Base-by-base conservation (phyloP, 495 filamentous ascomycete species). In the Tuber microsphaerosporum region DNA sequence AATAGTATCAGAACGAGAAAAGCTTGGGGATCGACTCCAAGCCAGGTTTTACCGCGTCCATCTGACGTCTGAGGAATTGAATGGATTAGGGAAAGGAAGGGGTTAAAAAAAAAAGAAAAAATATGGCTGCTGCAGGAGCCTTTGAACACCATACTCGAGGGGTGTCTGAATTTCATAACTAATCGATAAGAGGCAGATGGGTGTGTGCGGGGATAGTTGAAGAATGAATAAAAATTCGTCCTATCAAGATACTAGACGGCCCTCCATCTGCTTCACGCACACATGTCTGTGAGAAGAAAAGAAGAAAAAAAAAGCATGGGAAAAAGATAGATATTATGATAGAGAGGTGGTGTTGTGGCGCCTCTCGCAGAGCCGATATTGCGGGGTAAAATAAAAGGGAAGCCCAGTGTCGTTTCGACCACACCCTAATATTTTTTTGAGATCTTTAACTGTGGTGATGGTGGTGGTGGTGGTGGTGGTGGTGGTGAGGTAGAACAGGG, bases 371-470 rank as follows among this genome's bases (percentile, higher is more conserved):
- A 79, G 72, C 70, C 77, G 76, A 79, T 79, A 79, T 79, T 79
- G 77, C 77, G 77, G 77, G 77, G 77, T 79, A 79, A 77, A 74
- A 69, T 17, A 71, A 31, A 42, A n/a, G 48, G 76, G 75, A 71
- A 79, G 76, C 76, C 76, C 75, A 71, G 77, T 69, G 72, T 74
- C 48, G 70, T 34, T 48, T 79, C 73, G 14, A 65, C 26, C 56
- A 34, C 56, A 65, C 56, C 56, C 56, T 65, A 65, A 65, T 34
- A 37, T 10, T 34, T 34, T 56, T 65, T 65, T 34, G 56, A 34
- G 26, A 65, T 65, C 26, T 6, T 17, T 26, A 14, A 17, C 31
- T 17, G 56, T 65, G 26, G 19, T 34, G n/a, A 65, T 34, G 26
- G 56, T 17, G 26, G 26, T 65, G 51, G n/a, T 61, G 48, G 22